Conservation (phyloP, 2,329 filamentous ascomycete species). For the Monilinia fructicola region DNA sequence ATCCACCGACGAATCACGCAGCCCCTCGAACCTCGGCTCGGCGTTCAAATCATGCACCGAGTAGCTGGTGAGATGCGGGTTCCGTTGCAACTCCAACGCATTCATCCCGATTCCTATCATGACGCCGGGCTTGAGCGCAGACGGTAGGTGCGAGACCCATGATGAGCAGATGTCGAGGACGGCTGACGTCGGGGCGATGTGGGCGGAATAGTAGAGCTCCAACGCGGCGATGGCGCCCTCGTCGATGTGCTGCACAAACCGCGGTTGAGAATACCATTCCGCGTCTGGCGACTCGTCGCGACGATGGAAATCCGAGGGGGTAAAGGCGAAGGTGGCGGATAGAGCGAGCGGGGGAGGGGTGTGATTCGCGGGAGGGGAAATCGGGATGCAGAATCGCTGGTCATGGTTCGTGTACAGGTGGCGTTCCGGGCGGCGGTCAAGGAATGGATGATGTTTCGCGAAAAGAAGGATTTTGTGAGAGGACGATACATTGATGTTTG, state of each 20-base stretch:
- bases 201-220: conserved; percentile 47
- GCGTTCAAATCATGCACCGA: conserved; percentile 49
- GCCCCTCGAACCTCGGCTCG: conserved; percentile 29
- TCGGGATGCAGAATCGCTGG: background rate
- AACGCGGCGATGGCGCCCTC: conserved; percentile 48
- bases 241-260: conserved; percentile 56
- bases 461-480: background rate
- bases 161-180: conserved; percentile 53
- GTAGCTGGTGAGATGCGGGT: conserved; percentile 41
- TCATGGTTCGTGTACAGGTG: conserved; percentile 5
- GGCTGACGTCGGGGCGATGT: conserved; percentile 44
- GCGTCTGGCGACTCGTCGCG: conserved; percentile 32
- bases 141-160: conserved; percentile 45
- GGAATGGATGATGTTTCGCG: background rate
- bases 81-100: conserved; percentile 46
- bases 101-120: conserved; percentile 53
- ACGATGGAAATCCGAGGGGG: conserved; percentile 27
- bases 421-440: background rate
- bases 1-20: conserved; percentile 42
- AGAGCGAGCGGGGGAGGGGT: conserved; percentile 32
- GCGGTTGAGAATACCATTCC: conserved; percentile 41
- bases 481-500: background rate
- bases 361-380: conserved; percentile 23
- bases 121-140: conserved; percentile 38
- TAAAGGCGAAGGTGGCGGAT: conserved; percentile 30